These are phyloP conservation scores for Colletotrichum echinochloae DNA, from an alignment of 2,329 filamentous ascomycete genomes.

Conservation along the genomic window DNA sequence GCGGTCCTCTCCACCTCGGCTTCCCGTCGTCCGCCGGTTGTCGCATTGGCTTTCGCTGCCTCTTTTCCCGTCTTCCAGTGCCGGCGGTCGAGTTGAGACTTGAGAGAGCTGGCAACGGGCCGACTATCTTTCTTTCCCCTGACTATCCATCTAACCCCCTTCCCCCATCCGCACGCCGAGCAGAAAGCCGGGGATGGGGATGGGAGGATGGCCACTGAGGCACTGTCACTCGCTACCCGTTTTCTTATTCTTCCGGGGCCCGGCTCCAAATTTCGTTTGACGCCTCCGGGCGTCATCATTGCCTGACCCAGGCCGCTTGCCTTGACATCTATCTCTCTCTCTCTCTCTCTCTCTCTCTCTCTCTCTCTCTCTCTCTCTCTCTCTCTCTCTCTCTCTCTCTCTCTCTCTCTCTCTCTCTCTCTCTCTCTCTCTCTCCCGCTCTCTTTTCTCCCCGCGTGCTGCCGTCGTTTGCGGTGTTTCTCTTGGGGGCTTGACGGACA, in stretches of 20 bases:
- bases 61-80: background rate
- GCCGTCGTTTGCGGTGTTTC: background rate
- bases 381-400: no score
- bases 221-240: constrained; percentile 22
- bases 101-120: constrained; percentile 5
- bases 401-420: no score
- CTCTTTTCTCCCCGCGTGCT: constrained; percentile 6
- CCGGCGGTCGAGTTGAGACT: constrained; percentile 25
- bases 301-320: constrained; percentile 28
- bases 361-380: no score
- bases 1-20: background rate
- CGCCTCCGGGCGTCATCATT: constrained; percentile 39
- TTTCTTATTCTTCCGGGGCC: constrained; percentile 22
- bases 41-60: constrained; percentile 5
- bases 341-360: no score
- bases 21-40: background rate
- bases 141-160: no score
- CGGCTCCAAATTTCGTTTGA: constrained; percentile 24
- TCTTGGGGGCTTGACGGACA: background rate
- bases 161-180: constrained; percentile 20
- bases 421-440: no score
- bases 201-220: constrained; percentile 12
- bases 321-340: constrained; percentile 16
- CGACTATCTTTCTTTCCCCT: background rate
- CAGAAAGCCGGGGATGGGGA: background rate